phyloP scores from a whole-genome alignment of 148 eudicot species.

The Chenopodium quinoa region DNA sequence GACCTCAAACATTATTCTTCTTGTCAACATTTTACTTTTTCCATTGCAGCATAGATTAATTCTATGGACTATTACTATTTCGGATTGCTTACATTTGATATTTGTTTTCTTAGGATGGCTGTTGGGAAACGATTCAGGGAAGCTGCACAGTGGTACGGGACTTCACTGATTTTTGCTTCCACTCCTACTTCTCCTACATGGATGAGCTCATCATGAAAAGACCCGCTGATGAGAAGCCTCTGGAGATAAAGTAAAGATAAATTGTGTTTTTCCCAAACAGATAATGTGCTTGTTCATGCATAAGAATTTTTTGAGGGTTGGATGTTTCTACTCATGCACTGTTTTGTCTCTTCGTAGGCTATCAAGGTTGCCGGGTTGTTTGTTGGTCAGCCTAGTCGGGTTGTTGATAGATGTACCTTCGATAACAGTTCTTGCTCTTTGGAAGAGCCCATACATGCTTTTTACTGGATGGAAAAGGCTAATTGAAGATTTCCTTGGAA shows the following conservation, averaged over 20 bases:
- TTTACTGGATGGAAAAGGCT: constrained; percentile 90
- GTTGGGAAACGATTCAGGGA: constrained; percentile 47
- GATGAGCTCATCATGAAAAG: constrained; percentile 69
- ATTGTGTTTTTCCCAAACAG: neutral
- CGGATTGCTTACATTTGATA: neutral
- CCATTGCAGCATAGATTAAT: neutral
- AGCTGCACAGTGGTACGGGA: constrained; percentile 76
- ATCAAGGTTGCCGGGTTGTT: constrained; percentile 54
- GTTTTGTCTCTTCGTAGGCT: constrained; percentile 33
- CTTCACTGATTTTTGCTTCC: constrained; percentile 84
- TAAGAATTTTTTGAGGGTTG: no score
- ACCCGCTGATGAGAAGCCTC: constrained; percentile 51
- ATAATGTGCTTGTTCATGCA: neutral
- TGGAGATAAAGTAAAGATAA: constrained; percentile 60
- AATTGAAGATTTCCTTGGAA: constrained; percentile 71
- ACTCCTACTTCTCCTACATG: constrained; percentile 90
- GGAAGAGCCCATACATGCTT: constrained; percentile 93
- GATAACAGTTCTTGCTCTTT: constrained; percentile 64
- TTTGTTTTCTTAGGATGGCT: constrained; percentile 56
- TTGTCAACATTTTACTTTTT: neutral
- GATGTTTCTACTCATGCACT: neutral
- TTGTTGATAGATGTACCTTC: constrained; percentile 60
- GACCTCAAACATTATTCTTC: neutral
- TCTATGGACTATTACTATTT: neutral
- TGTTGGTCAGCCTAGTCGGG: constrained; percentile 51